A percentile compares a stretch with the other conserved stretches of the same genome.
Evolutionary conservation across 352 stramenopile genomes (phyloP).

Genomic region (Phytophthora pluvialis): DNA sequence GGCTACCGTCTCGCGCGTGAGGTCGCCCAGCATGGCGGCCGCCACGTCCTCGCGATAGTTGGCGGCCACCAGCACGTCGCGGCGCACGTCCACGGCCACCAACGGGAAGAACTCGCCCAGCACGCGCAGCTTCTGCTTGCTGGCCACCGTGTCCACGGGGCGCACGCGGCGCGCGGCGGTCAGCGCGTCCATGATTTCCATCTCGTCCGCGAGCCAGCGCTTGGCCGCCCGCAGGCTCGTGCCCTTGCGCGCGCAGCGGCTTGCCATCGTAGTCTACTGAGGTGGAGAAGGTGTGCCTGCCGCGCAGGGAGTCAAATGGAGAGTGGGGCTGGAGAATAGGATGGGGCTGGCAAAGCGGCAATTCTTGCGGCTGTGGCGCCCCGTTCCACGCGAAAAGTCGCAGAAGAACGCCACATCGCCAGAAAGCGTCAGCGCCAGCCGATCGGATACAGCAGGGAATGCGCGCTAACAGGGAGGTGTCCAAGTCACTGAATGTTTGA

Average conservation of each 20-base stretch:
- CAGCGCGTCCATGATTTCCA: conserved; percentile 37
- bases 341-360: neutral
- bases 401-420: conserved; percentile 41
- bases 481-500: neutral
- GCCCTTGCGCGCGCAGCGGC: conserved; percentile 41
- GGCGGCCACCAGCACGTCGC: conserved; percentile 69
- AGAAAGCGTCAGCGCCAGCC: conserved; percentile 16
- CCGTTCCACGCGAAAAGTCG: conserved; percentile 43
- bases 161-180: conserved; percentile 28
- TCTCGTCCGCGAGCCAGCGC: conserved; percentile 43
- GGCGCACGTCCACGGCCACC: conserved; percentile 50
- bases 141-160: conserved; percentile 45
- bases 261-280: conserved; percentile 25
- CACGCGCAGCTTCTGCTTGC: conserved; percentile 49
- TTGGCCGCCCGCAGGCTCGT: conserved; percentile 33
- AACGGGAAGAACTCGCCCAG: conserved; percentile 69
- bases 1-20: conserved; percentile 37
- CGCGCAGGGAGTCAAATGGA: conserved; percentile 14
- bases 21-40: conserved; percentile 63
- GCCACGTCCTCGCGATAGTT: conserved; percentile 72
- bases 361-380: conserved; percentile 32
- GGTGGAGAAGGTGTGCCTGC: neutral
- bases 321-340: conserved; percentile 25
- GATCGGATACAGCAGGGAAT: conserved; percentile 6
- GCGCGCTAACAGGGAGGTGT: neutral